Evolutionary conservation across 257 asterid genomes (phyloP), one percentile per base, ranked within the genome.

Genomic region (Nicotiana sylvestris): DNA sequence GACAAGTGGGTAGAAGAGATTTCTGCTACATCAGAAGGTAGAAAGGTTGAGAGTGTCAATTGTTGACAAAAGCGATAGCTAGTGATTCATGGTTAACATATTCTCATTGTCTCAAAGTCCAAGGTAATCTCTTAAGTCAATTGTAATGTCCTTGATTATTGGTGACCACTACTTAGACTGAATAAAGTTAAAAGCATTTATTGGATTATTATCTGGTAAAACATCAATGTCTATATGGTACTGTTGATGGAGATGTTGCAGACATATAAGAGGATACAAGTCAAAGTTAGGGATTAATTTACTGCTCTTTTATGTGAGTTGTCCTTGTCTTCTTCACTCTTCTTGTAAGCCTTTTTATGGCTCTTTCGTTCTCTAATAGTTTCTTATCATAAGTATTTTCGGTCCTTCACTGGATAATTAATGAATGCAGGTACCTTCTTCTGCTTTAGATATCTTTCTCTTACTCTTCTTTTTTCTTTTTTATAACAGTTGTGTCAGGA

Each of bases 261-360:
- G 83, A 53, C 82, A 64, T 21, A 78, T 21, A 78, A 65, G 18
- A 85, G 86, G 85, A 78, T 66, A 66, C 80, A 85, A 82, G 90
- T 86, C 89, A 85, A 84, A 81, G 58, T 56, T 56, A 78, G 76
- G 82, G 86, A 83, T 43, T 25, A 43, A 72, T 49, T 83, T 81
- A 81, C 78, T 77, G 78, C 64, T 32, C 30, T 64, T 78, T 70
- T 74, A 25, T 49, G 15, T 74, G 80, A 74, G 43, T 74, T 60
- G 80, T 74, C 80, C 43, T 27, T 27, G 37, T 49, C 62, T 27
- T 33, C 39, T 49, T 5, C 49, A 32, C 25, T 27, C 69, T 32
- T 72, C 39, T 46, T 5, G 80, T 27, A 74, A 74, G 8, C 32
- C 51, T 13, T 74, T 74, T 17, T 49, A 12, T 74, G 35, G 62